phyloP scores from a whole-genome alignment of 495 filamentous ascomycete genomes.

The Cairneyella variabilis region DNA sequence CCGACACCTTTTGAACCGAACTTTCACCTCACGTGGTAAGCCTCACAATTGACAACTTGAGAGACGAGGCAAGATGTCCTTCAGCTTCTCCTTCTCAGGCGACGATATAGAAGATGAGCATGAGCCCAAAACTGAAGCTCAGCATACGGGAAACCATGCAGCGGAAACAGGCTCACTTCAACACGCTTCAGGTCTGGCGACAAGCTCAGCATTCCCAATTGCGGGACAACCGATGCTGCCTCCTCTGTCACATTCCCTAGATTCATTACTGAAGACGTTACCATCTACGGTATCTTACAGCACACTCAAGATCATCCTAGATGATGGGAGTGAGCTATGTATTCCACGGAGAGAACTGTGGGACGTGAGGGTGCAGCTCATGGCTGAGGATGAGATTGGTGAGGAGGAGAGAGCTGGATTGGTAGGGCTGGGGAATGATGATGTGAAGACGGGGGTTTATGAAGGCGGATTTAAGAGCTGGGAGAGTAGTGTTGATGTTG shows the following conservation, averaged over 20 bases:
- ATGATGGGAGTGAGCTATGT: slow-evolving; percentile 43
- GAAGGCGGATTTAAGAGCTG: slow-evolving; percentile 99
- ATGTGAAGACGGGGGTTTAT: slow-evolving; percentile 87
- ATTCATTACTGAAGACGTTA: slow-evolving; percentile 59
- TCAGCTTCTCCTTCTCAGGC: slow-evolving; percentile 78
- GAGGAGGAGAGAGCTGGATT: slow-evolving; percentile 27
- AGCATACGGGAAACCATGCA: slow-evolving; percentile 11
- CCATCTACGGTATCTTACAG: slow-evolving; percentile 78
- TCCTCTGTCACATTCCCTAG: slow-evolving; percentile 37
- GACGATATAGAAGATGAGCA: slow-evolving; percentile 75
- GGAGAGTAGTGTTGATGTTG: slow-evolving; percentile 91
- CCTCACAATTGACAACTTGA: too few species aligned
- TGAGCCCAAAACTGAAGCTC: slow-evolving; percentile 20
- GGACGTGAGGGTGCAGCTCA: slow-evolving; percentile 89
- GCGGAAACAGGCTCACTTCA: slow-evolving; percentile 20
- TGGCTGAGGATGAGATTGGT: slow-evolving; percentile 69
- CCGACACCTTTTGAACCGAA: too few species aligned
- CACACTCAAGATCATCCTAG: slow-evolving; percentile 50
- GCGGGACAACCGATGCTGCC: slow-evolving; percentile 44
- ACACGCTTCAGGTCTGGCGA: slow-evolving; percentile 15
- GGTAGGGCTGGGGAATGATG: slow-evolving; percentile 66
- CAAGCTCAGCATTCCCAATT: slow-evolving; percentile 46
- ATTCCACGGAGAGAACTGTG: slow-evolving; percentile 86
- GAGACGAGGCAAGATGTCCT: too few species aligned
- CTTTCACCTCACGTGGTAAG: too few species aligned